These are phyloP conservation scores for Xylaria sp. DNA, from an alignment of 2,329 filamentous ascomycete genomes.

Conservation along the genomic window DNA sequence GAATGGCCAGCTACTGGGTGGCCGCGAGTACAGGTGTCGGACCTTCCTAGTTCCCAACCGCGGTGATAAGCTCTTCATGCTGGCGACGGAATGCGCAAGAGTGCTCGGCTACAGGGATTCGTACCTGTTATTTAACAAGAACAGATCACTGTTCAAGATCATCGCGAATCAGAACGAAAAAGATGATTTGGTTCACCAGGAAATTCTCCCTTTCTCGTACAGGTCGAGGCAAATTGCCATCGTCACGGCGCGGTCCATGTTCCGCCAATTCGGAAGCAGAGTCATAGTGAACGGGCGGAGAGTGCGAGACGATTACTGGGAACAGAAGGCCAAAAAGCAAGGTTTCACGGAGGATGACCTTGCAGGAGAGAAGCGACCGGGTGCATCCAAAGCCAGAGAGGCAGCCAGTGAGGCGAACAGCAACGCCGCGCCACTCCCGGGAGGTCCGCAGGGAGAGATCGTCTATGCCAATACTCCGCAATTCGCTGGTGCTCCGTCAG, in stretches of 20 bases:
- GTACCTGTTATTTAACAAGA: constrained; percentile 99
- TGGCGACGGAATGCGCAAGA: constrained; percentile 94
- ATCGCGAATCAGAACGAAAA: constrained; percentile 96
- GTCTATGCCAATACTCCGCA: constrained; percentile 79
- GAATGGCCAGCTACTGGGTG: constrained; percentile 80
- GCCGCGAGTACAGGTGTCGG: constrained; percentile 86
- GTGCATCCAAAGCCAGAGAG: constrained; percentile 85
- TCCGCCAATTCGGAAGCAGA: constrained; percentile 94
- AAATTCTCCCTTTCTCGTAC: constrained; percentile 96
- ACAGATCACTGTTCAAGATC: constrained; percentile 94
- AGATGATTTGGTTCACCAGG: constrained; percentile 92
- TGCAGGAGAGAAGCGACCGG: constrained; percentile 93
- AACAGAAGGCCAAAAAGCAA: constrained; percentile 94
- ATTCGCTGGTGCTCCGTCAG: constrained; percentile 68
- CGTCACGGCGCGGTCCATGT: constrained; percentile 97
- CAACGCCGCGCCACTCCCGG: constrained; percentile 57
- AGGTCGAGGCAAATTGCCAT: constrained; percentile 98
- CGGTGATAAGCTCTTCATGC: constrained; percentile 95
- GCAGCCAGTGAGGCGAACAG: constrained; percentile 72
- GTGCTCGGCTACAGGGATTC: constrained; percentile 94
- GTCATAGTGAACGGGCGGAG: constrained; percentile 87
- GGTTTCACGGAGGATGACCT: constrained; percentile 97
- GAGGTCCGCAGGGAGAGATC: constrained; percentile 78
- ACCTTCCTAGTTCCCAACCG: constrained; percentile 92
- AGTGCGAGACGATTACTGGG: constrained; percentile 98